Percentiles rank a stretch among this genome's conserved stretches.
These are phyloP conservation scores for Glaciozyma martinii DNA, from an alignment of 768 basidiomycete genomes.

Conservation along the genomic window DNA sequence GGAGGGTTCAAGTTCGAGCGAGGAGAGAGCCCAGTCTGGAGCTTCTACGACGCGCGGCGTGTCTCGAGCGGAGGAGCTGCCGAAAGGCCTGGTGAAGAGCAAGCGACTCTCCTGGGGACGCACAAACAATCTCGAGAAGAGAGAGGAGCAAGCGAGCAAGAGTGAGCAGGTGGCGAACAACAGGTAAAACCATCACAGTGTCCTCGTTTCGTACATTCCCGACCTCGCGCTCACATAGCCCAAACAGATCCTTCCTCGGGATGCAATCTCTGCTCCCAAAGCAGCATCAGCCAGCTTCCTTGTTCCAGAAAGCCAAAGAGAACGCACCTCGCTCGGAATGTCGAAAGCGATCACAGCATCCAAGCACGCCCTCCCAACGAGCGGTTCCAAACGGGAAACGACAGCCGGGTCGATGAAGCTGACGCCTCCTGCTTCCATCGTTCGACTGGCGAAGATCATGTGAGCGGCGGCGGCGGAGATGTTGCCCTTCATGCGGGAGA, in stretches of 20 bases:
- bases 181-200: too few species aligned
- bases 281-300: neutral
- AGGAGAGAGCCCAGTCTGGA: too few species aligned
- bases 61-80: too few species aligned
- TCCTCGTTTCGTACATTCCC: too few species aligned
- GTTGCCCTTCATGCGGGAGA: constrained; percentile 39
- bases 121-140: too few species aligned
- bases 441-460: constrained; percentile 71
- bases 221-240: neutral
- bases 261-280: neutral
- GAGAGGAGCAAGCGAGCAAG: too few species aligned
- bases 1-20: too few species aligned
- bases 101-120: too few species aligned
- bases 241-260: neutral
- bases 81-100: too few species aligned
- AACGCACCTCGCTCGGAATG: constrained; percentile 13
- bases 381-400: constrained; percentile 54
- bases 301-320: neutral
- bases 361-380: constrained; percentile 42
- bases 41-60: too few species aligned
- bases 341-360: constrained; percentile 28
- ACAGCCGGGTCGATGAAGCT: constrained; percentile 66
- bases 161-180: too few species aligned
- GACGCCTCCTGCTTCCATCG: constrained; percentile 42
- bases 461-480: constrained; percentile 73